These are phyloP conservation scores for Flueggea neowawraea DNA, from an alignment of 441 rosid species.

Conservation along the genomic window DNA sequence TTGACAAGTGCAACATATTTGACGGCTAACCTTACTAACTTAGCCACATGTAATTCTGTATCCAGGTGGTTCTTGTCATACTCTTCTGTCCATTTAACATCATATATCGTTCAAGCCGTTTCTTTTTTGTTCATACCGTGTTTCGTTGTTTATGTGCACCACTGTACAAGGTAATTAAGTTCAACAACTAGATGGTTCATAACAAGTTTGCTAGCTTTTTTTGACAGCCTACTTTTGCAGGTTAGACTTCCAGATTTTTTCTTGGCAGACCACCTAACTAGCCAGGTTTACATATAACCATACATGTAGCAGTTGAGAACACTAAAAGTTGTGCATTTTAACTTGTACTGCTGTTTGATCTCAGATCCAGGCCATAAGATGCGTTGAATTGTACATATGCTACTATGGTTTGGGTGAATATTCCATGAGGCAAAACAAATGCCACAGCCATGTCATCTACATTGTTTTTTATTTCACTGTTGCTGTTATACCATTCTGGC, in stretches of 20 bases:
- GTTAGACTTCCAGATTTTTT: constrained; percentile 65
- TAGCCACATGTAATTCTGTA: background rate
- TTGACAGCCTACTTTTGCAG: constrained; percentile 32
- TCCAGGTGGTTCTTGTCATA: constrained; percentile 43
- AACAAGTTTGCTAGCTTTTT: constrained; percentile 6
- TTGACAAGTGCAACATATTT: background rate
- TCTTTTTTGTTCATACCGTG: constrained; percentile 48
- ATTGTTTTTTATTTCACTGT: constrained; percentile 53
- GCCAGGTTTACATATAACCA: constrained; percentile 40
- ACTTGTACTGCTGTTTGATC: constrained; percentile 9
- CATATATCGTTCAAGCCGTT: constrained; percentile 47
- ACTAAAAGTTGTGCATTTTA: constrained; percentile 1
- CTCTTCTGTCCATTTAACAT: constrained; percentile 55
- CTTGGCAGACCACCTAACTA: constrained; percentile 65
- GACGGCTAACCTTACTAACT: background rate
- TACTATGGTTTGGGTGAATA: constrained; percentile 60
- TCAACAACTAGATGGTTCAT: background rate
- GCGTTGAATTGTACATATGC: constrained; percentile 67
- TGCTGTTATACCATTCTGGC: constrained; percentile 66
- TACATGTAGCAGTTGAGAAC: background rate
- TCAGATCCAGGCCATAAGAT: constrained; percentile 64
- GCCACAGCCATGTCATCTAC: constrained; percentile 55
- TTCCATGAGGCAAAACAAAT: constrained; percentile 45
- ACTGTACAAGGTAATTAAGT: constrained; percentile 47
- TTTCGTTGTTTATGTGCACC: constrained; percentile 57